Evolutionary conservation across 495 filamentous ascomycete species (phyloP), one percentile per base, ranked within the genome.

Genomic region (Schizothecium vesticola): DNA sequence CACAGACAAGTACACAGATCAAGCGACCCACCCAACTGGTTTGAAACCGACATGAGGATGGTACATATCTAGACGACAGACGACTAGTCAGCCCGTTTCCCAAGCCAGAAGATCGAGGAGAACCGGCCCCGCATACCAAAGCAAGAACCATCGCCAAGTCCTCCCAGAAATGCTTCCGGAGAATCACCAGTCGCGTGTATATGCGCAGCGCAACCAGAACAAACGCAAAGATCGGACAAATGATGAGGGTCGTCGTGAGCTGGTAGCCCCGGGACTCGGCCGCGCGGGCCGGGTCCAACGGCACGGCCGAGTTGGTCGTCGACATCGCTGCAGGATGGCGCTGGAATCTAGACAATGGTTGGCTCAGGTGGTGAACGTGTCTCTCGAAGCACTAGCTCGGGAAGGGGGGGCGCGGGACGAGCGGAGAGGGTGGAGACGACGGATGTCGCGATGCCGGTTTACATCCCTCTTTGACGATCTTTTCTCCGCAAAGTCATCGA

Each of bases 111-210:
- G 4, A n/a, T n/a, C 2, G 11, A 26, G 13, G n/a, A 21, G 16
- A 36, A 13, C 33, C 2, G 33, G 12, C 11, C 16, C 25, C 21
- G 7, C 61, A 24, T 43, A 63, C 66, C 59, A 63, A 28, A 3
- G 66, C 66, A 6, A 51, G 21, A 5, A 63, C 51, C 31, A 68
- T 68, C 9, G 12, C 16, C 24, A 63, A 63, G 60, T 68, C 66
- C 43, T 68, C 66, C 31, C 59, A 63, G 22, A 68, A 68, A 7
- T 7, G n/a, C 66, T 55, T 55, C 25, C 56, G 63, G 43, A 68
- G 22, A 36, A 68, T 28, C 16, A 68, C 29, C 36, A 29, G 22
- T 1, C 66, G 66, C 7, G 66, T 68, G 28, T 68, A 68, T 7
- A 68, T 16, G 8, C 66, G 66, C 66, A 68, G 60, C 12, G 21